Percentiles rank a stretch among this genome's conserved stretches.
These are phyloP conservation scores for Eleusine coracana DNA, from an alignment of 176 grass and related monocot genomes.

Conservation along the genomic window DNA sequence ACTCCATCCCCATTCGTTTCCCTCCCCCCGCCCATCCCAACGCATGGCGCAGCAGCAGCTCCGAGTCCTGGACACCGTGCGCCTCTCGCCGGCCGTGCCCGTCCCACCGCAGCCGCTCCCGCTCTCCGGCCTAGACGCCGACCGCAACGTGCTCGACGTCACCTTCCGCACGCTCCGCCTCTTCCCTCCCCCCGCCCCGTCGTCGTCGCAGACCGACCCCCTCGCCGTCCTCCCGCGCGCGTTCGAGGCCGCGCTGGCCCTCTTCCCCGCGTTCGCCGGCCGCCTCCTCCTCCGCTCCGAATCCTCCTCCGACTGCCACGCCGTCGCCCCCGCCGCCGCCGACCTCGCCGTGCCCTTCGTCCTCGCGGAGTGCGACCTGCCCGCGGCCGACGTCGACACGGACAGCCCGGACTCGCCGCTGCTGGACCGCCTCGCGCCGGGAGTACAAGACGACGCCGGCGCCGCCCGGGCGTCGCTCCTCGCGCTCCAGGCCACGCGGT, in stretches of 20 bases:
- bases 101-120: slow-evolving; percentile 17
- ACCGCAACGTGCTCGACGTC: slow-evolving; percentile 67
- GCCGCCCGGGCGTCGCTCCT: slow-evolving; percentile 30
- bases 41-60: slow-evolving; percentile 33
- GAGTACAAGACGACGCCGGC: background rate
- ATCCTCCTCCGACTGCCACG: no score
- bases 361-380: slow-evolving; percentile 28
- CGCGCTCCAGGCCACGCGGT: slow-evolving; percentile 60
- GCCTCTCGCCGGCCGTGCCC: slow-evolving; percentile 22
- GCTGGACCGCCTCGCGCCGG: slow-evolving; percentile 52
- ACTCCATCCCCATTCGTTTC: background rate
- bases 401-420: slow-evolving; percentile 46
- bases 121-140: slow-evolving; percentile 65
- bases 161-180: slow-evolving; percentile 67
- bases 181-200: slow-evolving; percentile 41
- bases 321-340: background rate
- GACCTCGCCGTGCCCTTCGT: slow-evolving; percentile 37
- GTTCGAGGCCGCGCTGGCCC: slow-evolving; percentile 48
- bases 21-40: no score
- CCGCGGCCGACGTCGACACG: slow-evolving; percentile 31
- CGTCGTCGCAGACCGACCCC: slow-evolving; percentile 31
- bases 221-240: slow-evolving; percentile 13
- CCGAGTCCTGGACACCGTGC: slow-evolving; percentile 48
- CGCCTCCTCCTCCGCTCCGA: slow-evolving; percentile 29
- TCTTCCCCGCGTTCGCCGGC: slow-evolving; percentile 53